Percentiles rank a stretch among this genome's conserved stretches.
Conservation (phyloP, 352 stramenopile genomes). For the Phytophthora cactorum region DNA sequence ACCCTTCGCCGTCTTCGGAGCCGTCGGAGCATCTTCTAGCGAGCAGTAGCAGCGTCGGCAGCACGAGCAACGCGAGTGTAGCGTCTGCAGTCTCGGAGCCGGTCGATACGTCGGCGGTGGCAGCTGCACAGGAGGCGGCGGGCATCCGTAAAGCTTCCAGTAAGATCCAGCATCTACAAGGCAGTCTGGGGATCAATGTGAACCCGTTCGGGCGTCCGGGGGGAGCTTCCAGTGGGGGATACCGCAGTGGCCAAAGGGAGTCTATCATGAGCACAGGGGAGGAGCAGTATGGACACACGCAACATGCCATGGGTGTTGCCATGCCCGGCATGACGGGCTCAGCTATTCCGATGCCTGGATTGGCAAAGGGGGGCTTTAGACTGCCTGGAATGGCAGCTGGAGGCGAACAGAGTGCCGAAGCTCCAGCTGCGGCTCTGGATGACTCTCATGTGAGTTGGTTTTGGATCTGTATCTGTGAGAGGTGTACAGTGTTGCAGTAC, state of each 20-base stretch:
- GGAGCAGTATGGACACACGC: constrained; percentile 72
- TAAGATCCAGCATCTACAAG: constrained; percentile 81
- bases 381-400: constrained; percentile 68
- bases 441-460: constrained; percentile 66
- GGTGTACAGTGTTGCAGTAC: constrained; percentile 2
- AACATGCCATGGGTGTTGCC: constrained; percentile 72
- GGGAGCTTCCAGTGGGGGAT: constrained; percentile 41
- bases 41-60: constrained; percentile 23
- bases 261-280: constrained; percentile 89
- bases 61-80: constrained; percentile 14
- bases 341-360: constrained; percentile 83
- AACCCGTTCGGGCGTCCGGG: constrained; percentile 76
- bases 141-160: constrained; percentile 42
- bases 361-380: constrained; percentile 70
- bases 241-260: constrained; percentile 36
- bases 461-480: constrained; percentile 7
- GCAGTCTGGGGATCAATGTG: constrained; percentile 84
- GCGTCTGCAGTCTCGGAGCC: constrained; percentile 26
- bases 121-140: constrained; percentile 40
- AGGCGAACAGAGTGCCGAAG: constrained; percentile 32
- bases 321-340: constrained; percentile 83
- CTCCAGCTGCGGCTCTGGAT: constrained; percentile 42
- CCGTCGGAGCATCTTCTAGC: constrained; percentile 14
- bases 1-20: constrained; percentile 16
- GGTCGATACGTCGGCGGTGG: constrained; percentile 34